Evolutionary conservation across 805 yeast species (phyloP), one percentile per base, ranked within the genome.

Genomic region (Wickerhamiella qilinensis): DNA sequence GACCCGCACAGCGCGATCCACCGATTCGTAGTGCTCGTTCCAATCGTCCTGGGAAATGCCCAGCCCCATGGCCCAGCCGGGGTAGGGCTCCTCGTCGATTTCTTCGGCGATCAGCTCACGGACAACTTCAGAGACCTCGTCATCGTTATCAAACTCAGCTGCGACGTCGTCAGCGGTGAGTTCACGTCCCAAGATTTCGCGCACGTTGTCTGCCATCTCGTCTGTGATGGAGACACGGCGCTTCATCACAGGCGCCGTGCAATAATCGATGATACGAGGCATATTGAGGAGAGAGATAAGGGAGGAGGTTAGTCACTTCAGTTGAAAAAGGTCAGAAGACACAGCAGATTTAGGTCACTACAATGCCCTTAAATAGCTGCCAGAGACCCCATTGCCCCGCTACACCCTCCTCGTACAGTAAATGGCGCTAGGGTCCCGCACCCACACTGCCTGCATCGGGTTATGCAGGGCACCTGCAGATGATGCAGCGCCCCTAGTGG

Each of bases 51-150:
- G 40, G 17, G 39, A 21, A 24, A 42, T 42, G 28, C 42, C 42
- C 16, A 38, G 32, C 4, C 44, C 44, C 38, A 38, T 38, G 38
- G 44, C 44, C 44, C 44, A 41, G 41, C 44, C 44, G 12, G 42
- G 44, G 38, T 42, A 42, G 12, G 39, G 42, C 36, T 42, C 44
- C 12, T 38, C 42, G 15, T 35, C 36, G 36, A 42, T 21, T 11
- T 38, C 42, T 25, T 42, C 44, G 35, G 44, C 44, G 21, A 42
- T 42, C 17, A 42, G 24, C 30, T 42, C 42, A 34, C 44, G 37
- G 14, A 42, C 40, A 17, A 42, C 42, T 24, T 38, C 44, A 17
- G 30, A 36, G n/a, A 42, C 39, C 14, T 38, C 44, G 7, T 15
- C 30, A 25, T 42, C 44, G 24, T 33, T 15, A 9, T 42, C 44